Percentiles rank a stretch among this genome's conserved stretches.
Evolutionary conservation across 2,329 filamentous ascomycete genomes (phyloP).

Genomic region (Chaetomium sp.): DNA sequence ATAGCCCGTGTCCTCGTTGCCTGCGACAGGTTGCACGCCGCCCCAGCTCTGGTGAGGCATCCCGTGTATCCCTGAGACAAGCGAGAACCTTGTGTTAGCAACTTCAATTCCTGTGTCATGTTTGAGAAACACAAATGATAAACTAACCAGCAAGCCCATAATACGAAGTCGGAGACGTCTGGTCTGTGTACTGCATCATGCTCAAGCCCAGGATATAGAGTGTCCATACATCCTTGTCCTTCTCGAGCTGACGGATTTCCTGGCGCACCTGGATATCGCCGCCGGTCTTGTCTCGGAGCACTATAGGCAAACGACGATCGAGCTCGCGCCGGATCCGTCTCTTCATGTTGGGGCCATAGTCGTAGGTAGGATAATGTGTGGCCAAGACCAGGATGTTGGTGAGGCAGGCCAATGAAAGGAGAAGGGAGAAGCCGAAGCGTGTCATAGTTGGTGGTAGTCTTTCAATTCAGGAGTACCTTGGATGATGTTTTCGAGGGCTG

Average conservation of each 20-base stretch:
- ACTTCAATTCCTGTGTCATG: not conserved
- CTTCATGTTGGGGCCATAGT: slow-evolving; percentile 45
- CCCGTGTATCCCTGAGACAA: slow-evolving; percentile 64
- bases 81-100: not conserved
- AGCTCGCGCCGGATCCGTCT: slow-evolving; percentile 36
- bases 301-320: slow-evolving; percentile 29
- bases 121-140: not conserved
- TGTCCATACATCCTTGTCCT: slow-evolving; percentile 63
- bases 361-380: slow-evolving; percentile 32
- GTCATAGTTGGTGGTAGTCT: slow-evolving; percentile 9
- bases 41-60: slow-evolving; percentile 57
- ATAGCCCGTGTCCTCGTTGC: slow-evolving; percentile 58
- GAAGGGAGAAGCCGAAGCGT: slow-evolving; percentile 10
- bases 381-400: slow-evolving; percentile 12
- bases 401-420: slow-evolving; percentile 4
- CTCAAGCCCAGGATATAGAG: slow-evolving; percentile 69
- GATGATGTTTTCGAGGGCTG: too few species aligned
- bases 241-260: slow-evolving; percentile 62
- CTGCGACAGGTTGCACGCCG: slow-evolving; percentile 42
- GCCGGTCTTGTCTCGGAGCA: slow-evolving; percentile 37
- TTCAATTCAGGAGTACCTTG: not conserved
- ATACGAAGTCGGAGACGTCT: slow-evolving; percentile 60
- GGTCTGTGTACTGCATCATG: slow-evolving; percentile 62
- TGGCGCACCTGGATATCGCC: slow-evolving; percentile 42
- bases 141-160: slow-evolving; percentile 66